Evolutionary conservation across 768 basidiomycete species (phyloP).

Genomic region (Clitopilus hobsonii): DNA sequence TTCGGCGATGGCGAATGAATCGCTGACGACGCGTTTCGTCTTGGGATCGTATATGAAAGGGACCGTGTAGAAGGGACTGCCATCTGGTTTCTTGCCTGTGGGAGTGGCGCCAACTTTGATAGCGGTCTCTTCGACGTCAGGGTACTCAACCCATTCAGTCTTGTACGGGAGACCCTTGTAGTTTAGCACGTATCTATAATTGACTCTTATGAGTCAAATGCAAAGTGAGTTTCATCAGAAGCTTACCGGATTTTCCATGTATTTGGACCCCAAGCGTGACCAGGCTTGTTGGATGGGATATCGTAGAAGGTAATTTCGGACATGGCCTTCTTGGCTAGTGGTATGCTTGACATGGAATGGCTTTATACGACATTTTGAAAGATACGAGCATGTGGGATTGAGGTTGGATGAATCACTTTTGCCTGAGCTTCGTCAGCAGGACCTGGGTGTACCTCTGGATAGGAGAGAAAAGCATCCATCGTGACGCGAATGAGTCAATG

Average conservation of each 20-base stretch:
- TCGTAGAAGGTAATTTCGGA: conserved; percentile 36
- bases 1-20: conserved; percentile 38
- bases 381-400: too few relatives aligned
- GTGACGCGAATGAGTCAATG: too few relatives aligned
- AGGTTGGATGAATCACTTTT: too few relatives aligned
- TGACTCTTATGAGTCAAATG: neutral
- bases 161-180: conserved; percentile 30
- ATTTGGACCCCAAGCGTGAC: conserved; percentile 37
- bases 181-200: conserved; percentile 17
- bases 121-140: conserved; percentile 29
- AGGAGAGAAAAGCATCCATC: too few relatives aligned
- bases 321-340: neutral
- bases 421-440: neutral
- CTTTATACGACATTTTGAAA: neutral
- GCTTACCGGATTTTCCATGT: conserved; percentile 40
- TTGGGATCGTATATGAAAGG: conserved; percentile 37
- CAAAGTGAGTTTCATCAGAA: neutral
- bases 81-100: conserved; percentile 21
- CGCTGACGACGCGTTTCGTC: conserved; percentile 27
- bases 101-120: conserved; percentile 28
- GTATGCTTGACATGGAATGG: neutral
- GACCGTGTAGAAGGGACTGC: conserved; percentile 29
- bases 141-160: conserved; percentile 35
- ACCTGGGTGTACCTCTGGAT: conserved; percentile 29
- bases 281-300: conserved; percentile 26